These are phyloP conservation scores for Diatrype stigma DNA, from an alignment of 2,329 filamentous ascomycete genomes.

Conservation along the genomic window DNA sequence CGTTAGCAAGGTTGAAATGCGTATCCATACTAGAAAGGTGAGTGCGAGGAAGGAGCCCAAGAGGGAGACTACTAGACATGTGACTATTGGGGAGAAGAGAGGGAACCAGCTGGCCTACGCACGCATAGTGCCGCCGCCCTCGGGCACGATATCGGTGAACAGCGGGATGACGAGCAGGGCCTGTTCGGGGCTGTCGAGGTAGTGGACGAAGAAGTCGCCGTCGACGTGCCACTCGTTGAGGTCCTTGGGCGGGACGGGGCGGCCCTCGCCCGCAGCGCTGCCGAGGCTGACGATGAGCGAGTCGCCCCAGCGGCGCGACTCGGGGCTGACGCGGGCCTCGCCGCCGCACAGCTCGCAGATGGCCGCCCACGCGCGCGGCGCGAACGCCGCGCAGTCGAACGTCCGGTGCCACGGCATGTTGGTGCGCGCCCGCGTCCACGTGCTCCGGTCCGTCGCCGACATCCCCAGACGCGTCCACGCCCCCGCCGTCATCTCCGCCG, in stretches of 20 bases:
- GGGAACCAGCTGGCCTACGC: no score
- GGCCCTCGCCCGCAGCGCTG: slow-evolving; percentile 46
- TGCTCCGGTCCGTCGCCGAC: slow-evolving; percentile 58
- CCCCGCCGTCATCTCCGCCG: slow-evolving; percentile 29
- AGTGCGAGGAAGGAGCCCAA: background rate
- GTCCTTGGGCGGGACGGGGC: slow-evolving; percentile 45
- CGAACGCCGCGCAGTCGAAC: slow-evolving; percentile 51
- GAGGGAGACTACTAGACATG: no score
- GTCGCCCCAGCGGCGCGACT: slow-evolving; percentile 59
- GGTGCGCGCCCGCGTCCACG: slow-evolving; percentile 58
- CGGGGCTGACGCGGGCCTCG: slow-evolving; percentile 46
- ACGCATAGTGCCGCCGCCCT: slow-evolving; percentile 59
- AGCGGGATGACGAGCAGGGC: slow-evolving; percentile 64
- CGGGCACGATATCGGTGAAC: slow-evolving; percentile 57
- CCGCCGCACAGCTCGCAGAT: slow-evolving; percentile 65
- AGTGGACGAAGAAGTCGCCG: slow-evolving; percentile 70
- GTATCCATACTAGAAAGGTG: background rate
- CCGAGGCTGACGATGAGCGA: slow-evolving; percentile 68
- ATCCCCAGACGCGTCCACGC: slow-evolving; percentile 65
- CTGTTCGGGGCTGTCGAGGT: slow-evolving; percentile 67
- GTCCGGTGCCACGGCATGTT: slow-evolving; percentile 61
- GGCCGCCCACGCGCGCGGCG: slow-evolving; percentile 62
- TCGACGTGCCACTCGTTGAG: slow-evolving; percentile 64
- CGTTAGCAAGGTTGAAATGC: no score
- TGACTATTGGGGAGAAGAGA: no score